Evolutionary conservation across 768 basidiomycete species (phyloP), one percentile per base, ranked within the genome.

Genomic region (Trametes maxima): DNA sequence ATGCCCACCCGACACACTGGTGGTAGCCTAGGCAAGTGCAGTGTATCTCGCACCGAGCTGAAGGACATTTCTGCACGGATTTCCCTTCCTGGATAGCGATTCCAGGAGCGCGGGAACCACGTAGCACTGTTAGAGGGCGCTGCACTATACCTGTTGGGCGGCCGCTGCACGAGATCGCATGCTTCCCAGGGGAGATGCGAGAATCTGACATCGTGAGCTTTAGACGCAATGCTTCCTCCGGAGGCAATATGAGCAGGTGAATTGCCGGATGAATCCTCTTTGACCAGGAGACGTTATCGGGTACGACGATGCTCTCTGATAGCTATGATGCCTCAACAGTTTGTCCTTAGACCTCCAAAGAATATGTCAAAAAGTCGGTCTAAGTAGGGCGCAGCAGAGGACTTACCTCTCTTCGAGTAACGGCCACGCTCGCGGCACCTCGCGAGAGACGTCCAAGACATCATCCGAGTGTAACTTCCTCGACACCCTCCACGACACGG

Each of bases 31-130:
- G 21, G 22, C 8, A 21, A 1, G 11, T 28, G 6, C 36, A 35
- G 40, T 14, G 3, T 12, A 24, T 49, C 48, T 50, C 56, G 45
- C 56, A 35, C 56, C 47, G 24, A 39, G 47, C 13, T 12, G 4
- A 22, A 35, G 39, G 56, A 19, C 19, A 33, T 17, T 40, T 39
- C 25, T 17, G 22, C 37, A 25, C 3, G 13, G 19, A 10, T 12
- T 24, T 19, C 13, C 14, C 36, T 14, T 25, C 24, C 25, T 50
- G 45, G 13, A 37, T 46, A 14, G 39, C 19, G 39, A 24, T 57
- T 40, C 56, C 56, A 57, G 47, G 56, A 57, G 47, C 25, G 56
- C 48, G 56, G 39, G 56, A 57, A 50, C 11, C 22, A 3, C n/a
- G 19, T 33, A 21, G 35, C 5, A 21, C 49, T 16, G 35, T 8